Evolutionary conservation across 2,329 filamentous ascomycete species (phyloP).

Genomic region (Aspergillus sp.): DNA sequence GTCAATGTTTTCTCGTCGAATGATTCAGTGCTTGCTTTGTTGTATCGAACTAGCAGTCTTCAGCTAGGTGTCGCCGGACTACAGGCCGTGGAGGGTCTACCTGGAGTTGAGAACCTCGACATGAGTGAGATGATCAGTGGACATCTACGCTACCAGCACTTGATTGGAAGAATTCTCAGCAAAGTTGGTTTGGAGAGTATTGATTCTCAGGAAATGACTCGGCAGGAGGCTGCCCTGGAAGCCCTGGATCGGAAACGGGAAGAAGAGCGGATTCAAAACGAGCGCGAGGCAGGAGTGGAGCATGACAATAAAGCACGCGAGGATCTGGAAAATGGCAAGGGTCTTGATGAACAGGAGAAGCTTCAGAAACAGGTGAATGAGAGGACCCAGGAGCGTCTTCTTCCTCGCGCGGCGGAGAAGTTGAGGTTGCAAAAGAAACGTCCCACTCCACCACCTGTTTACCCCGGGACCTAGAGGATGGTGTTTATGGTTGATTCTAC

Average conservation of each 20-base stretch:
- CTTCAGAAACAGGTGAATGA: slow-evolving; percentile 20
- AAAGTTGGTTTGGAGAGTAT: slow-evolving; percentile 67
- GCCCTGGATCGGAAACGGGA: slow-evolving; percentile 37
- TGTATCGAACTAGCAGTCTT: slow-evolving; percentile 79
- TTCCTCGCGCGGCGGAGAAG: slow-evolving; percentile 8
- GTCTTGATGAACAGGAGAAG: slow-evolving; percentile 14
- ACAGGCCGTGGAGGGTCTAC: slow-evolving; percentile 59
- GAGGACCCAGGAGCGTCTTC: slow-evolving; percentile 25
- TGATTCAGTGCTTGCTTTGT: slow-evolving; percentile 79
- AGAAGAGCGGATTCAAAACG: slow-evolving; percentile 25
- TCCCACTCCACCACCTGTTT: too few species aligned
- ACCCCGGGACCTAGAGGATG: neutral
- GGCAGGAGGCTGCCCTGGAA: slow-evolving; percentile 37
- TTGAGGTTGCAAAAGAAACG: neutral
- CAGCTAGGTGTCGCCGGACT: slow-evolving; percentile 81
- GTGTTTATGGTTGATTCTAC: neutral
- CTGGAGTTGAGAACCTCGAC: slow-evolving; percentile 59
- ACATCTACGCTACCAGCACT: slow-evolving; percentile 65
- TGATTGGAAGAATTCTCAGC: slow-evolving; percentile 62
- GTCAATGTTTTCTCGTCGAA: slow-evolving; percentile 87
- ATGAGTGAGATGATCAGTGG: slow-evolving; percentile 62
- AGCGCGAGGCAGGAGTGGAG: slow-evolving; percentile 22
- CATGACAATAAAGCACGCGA: slow-evolving; percentile 10
- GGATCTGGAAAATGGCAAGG: slow-evolving; percentile 15
- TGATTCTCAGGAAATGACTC: slow-evolving; percentile 41